Base-by-base conservation (phyloP, 148 eudicot genomes). In the Amaranthus hypochondriacus region DNA sequence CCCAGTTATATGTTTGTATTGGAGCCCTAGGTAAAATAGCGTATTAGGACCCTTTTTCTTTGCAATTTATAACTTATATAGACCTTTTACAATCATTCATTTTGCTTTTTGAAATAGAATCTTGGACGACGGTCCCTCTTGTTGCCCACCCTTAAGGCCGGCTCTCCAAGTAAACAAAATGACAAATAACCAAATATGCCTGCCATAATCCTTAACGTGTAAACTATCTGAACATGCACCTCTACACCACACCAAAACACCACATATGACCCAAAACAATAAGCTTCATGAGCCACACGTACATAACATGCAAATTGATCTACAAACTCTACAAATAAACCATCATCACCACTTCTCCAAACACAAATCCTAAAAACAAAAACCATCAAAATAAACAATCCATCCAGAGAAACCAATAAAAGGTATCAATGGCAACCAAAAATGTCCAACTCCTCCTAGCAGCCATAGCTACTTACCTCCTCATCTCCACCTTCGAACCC, bases 271-370 rank as follows among this genome's bases (percentile, higher is more conserved):
- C 39, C 39, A 28, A 28, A 28, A 28, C 39, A 28, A 44, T 49
- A 77, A 70, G 6, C 0, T 4, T 39, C 53, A 44, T 7, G 54
- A 48, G 60, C 69, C 81, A 73, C 81, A 73, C 81, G 81, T 78
- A 72, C 51, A 69, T 59, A 14, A 14, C 81, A 73, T 73, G 77
- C 77, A 66, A 73, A 68, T 47, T 2, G 10, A 50, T 53, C 47
- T 18, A 15, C 43, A 54, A 57, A 18, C 61, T 21, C 56, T 75
- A 67, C 48, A 75, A 75, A 56, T 47, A 50, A 49, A 13, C 6
- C 28, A 15, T 48, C 18, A 51, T 15, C 11, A 8, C n/a, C 21
- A 18, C 56, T 47, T 4, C 39, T 28, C 12, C 57, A 52, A 53
- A 14, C 7, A 1, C 13, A 42, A 0, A 4, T 49, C 11, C 13